Base-by-base conservation (phyloP, 2,329 filamentous ascomycete genomes). In the Fusarium oligoseptatum region DNA sequence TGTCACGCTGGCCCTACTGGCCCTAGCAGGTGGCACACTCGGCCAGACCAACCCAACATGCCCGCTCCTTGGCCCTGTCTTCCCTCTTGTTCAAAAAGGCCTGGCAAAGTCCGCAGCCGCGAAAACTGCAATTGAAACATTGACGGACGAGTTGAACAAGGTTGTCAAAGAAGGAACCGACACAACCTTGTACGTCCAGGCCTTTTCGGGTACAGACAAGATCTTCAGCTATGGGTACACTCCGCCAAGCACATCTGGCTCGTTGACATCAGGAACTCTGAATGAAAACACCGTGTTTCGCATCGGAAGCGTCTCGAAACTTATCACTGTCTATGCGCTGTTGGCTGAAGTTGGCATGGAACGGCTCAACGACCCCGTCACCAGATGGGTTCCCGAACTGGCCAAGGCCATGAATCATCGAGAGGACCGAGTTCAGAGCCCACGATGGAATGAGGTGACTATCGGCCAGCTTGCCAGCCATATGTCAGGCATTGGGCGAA, bases 261-360 rank as follows among this genome's bases (percentile, higher is more conserved):
- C 48, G 3, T 64, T 64, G 36, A 56, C 61, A 8, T 41, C 48
- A 17, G 61, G 61, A 4, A 34, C 34, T 11, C 29, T 68, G 24
- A 22, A 76, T 32, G 58, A 66, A n/a, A 61, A 78, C 22, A 78
- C 78, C 2, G 48, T 78, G 6, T 77, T 68, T 56, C 78, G 77
- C 15, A 73, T 79, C 20, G 77, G 78, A 1, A 79, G 77, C 36
- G 66, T 79, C 5, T 75, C 78, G 2, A 80, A 80, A 50, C 52
- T 79, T 0, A 29, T 78, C 24, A 78, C 75, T 4, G 67, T 76
- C 1, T 78, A 78, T 41, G 55, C 71, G 2, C 60, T 78, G 22
- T 67, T 80, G 15, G 58, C 67, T 2, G 62, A 72, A 5, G 67
- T 71, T 17, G 77, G 76, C 0, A 67, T 71, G 17, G 29, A 55